A percentile compares a stretch with the other conserved stretches of the same genome.
phyloP scores from a whole-genome alignment of 139 green algal species.

The Micromonas pusilla region DNA sequence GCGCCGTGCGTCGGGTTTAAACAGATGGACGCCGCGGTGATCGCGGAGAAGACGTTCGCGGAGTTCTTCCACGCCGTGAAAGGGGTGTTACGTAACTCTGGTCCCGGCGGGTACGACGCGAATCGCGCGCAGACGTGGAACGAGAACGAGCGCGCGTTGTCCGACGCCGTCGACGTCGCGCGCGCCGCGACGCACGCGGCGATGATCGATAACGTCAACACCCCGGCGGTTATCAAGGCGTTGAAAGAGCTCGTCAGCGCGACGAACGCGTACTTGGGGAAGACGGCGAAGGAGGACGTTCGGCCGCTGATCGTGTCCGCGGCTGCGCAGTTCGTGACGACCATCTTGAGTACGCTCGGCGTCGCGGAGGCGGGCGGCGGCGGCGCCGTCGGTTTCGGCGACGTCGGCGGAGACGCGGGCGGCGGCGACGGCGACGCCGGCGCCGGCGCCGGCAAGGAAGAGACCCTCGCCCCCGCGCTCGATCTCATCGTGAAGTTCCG shows the following conservation, averaged over 20 bases:
- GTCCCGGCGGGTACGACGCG: conserved; percentile 57
- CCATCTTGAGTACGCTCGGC: conserved; percentile 13
- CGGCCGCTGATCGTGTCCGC: conserved; percentile 63
- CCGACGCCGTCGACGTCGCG: not conserved
- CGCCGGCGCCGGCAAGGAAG: not conserved
- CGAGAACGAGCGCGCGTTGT: not conserved
- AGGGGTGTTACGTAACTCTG: conserved; percentile 49
- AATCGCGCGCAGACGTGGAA: conserved; percentile 10
- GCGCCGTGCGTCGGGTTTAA: not conserved
- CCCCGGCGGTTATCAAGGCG: conserved; percentile 62
- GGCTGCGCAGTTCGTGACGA: conserved; percentile 62
- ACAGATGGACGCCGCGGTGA: conserved; percentile 17
- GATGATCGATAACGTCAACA: conserved; percentile 92
- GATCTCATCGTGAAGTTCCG: conserved; percentile 73
- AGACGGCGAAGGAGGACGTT: conserved; percentile 30
- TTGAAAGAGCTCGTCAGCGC: conserved; percentile 69
- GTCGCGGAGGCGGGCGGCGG: conserved; percentile 23
- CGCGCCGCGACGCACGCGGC: conserved; percentile 12
- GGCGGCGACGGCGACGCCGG: conserved; percentile 9
- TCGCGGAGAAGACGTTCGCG: not conserved
- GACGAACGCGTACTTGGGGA: conserved; percentile 76
- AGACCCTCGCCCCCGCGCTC: conserved; percentile 43
- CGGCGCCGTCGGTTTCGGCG: not conserved
- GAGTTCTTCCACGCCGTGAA: conserved; percentile 35
- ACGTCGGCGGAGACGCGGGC: conserved; percentile 39